Percentiles rank a stretch among this genome's conserved stretches.
Conservation (phyloP, 805 yeast species). For the Cyberlindnera mycetangii region DNA sequence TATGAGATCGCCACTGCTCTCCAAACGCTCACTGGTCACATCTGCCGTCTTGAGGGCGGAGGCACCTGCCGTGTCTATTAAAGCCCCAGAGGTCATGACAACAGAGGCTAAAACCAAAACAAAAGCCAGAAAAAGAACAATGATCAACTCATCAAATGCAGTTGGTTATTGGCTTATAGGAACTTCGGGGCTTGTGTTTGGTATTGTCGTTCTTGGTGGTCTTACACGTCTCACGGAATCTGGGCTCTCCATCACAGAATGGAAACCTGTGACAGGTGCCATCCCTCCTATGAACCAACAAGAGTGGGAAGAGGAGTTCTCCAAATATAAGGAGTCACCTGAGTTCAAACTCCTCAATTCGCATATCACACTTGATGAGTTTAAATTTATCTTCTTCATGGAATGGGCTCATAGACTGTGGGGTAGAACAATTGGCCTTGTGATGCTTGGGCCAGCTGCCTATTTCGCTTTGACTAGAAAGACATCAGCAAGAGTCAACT, state of each 20-base stretch:
- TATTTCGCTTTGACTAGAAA: constrained; percentile 69
- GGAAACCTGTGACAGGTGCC: constrained; percentile 97
- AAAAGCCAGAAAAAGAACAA: constrained; percentile 18
- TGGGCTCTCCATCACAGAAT: constrained; percentile 93
- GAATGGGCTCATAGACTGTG: constrained; percentile 96
- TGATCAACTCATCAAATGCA: constrained; percentile 36
- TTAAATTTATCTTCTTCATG: constrained; percentile 92
- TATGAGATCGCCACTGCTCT: background rate
- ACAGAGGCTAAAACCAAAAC: constrained; percentile 1
- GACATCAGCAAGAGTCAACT: constrained; percentile 65
- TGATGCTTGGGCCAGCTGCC: constrained; percentile 79
- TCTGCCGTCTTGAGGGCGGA: constrained; percentile 7
- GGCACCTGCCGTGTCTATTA: background rate
- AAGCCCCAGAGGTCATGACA: background rate
- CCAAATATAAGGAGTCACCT: constrained; percentile 79
- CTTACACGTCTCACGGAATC: constrained; percentile 93
- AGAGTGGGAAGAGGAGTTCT: constrained; percentile 87
- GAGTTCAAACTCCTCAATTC: constrained; percentile 89
- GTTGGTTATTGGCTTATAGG: constrained; percentile 90
- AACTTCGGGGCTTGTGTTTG: constrained; percentile 85
- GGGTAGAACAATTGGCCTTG: constrained; percentile 87
- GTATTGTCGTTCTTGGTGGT: constrained; percentile 95
- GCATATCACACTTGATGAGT: constrained; percentile 85
- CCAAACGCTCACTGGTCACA: constrained; percentile 16
- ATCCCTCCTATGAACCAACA: constrained; percentile 79